phyloP scores from a whole-genome alignment of 1,139 yeast species.

The Saccharomycopsis crataegensis region DNA sequence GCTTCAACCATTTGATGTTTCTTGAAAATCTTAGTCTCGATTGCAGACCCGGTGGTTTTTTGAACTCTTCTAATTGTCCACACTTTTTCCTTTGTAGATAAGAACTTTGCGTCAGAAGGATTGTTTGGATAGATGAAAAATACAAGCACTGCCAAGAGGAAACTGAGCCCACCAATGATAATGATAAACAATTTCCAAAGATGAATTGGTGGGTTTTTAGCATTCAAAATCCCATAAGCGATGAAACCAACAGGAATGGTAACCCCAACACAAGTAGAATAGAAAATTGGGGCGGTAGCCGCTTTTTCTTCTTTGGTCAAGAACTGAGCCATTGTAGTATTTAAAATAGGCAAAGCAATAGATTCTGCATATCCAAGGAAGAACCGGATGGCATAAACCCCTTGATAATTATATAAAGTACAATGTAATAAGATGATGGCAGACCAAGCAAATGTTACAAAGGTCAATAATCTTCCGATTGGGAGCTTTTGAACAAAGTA shows the following conservation, averaged over 20 bases:
- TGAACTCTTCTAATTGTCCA: constrained; percentile 40
- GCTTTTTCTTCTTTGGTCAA: constrained; percentile 36
- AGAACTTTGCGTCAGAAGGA: constrained; percentile 35
- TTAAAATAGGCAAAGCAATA: constrained; percentile 33
- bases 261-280: constrained; percentile 38
- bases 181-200: constrained; percentile 36
- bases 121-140: constrained; percentile 37
- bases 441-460: constrained; percentile 33
- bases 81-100: constrained; percentile 35
- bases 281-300: constrained; percentile 37
- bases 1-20: constrained; percentile 38
- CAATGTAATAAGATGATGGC: constrained; percentile 34
- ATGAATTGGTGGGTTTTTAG: constrained; percentile 26
- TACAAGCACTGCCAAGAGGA: constrained; percentile 28
- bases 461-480: constrained; percentile 29
- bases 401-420: constrained; percentile 34
- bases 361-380: constrained; percentile 42
- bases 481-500: constrained; percentile 32
- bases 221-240: constrained; percentile 36
- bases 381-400: constrained; percentile 36
- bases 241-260: constrained; percentile 40
- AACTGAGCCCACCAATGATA: constrained; percentile 38
- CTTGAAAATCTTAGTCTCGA: constrained; percentile 40
- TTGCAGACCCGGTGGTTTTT: constrained; percentile 34
- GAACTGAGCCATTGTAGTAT: constrained; percentile 38